Evolutionary conservation across 805 yeast genomes (phyloP).

Genomic region (Schwanniomyces sp.): DNA sequence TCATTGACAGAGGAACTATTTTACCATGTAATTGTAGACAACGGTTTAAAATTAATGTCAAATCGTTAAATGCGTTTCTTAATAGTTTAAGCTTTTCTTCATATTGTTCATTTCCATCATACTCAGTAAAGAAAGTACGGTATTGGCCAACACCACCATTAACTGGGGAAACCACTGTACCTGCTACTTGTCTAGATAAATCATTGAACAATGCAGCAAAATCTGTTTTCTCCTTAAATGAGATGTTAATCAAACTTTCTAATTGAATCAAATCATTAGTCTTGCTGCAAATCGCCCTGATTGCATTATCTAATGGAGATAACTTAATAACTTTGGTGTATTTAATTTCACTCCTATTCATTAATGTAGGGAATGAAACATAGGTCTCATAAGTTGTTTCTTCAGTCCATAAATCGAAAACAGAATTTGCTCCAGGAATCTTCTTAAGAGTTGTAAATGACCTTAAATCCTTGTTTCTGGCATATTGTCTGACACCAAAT

Average conservation of each 20-base stretch:
- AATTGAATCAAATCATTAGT: conserved; percentile 70
- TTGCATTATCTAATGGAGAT: conserved; percentile 85
- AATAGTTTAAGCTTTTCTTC: conserved; percentile 33
- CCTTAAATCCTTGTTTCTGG: conserved; percentile 70
- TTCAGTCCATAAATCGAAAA: conserved; percentile 84
- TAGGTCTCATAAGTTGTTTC: conserved; percentile 76
- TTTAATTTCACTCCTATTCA: conserved; percentile 78
- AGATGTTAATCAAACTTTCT: conserved; percentile 58
- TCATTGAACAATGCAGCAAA: conserved; percentile 54
- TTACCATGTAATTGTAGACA: conserved; percentile 70
- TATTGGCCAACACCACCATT: conserved; percentile 91
- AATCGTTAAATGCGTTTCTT: conserved; percentile 60
- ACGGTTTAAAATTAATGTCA: conserved; percentile 61
- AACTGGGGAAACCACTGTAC: conserved; percentile 89
- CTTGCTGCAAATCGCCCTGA: conserved; percentile 62
- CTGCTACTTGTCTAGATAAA: conserved; percentile 69
- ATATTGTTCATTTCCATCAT: conserved; percentile 31
- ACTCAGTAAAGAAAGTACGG: conserved; percentile 59
- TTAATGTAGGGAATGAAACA: conserved; percentile 81
- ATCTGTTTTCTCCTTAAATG: conserved; percentile 51
- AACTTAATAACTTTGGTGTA: conserved; percentile 48
- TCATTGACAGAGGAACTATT: conserved; percentile 55
- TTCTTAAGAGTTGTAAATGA: conserved; percentile 69
- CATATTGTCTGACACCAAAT: conserved; percentile 68
- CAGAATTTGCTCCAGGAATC: conserved; percentile 69